Base-by-base conservation (phyloP, 2,329 filamentous ascomycete genomes). In the Tolypocladium cylindrosporum region DNA sequence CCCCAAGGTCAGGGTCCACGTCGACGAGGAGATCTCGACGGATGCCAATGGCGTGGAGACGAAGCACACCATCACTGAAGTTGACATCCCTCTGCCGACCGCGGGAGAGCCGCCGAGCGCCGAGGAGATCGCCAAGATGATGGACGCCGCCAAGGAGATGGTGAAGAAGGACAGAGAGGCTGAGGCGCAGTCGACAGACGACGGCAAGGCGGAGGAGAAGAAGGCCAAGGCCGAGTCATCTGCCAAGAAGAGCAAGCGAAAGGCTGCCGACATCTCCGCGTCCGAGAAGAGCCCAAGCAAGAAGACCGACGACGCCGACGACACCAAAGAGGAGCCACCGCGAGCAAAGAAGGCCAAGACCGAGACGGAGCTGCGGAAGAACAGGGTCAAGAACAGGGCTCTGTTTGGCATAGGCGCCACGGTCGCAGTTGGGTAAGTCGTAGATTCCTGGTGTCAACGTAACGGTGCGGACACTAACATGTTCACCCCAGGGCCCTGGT, bases 141-240 rank as follows among this genome's bases (percentile, higher is more conserved):
- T 97, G 59, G 86, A 86, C 36, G 86, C 90, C 67, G 94, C 94
- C 39, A 91, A 88, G 75, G 84, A 87, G 64, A 96, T 97, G 90
- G 92, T 97, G 6, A 82, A 88, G 61, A 85, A 86, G 60, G 82
- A 81, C 60, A 76, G 81, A 61, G 75, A 79, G 70, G 68, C 74
- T 52, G 70, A 70, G 14, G 71, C 74, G 10, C 69, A 69, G 9
- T 40, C 80, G 58, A 74, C 78, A 68, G 67, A 74, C 56, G 69
- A 69, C 7, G 68, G 74, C 9, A 69, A 69, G 13, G 70, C 68
- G 34, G 71, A 72, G 31, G 76, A 72, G 62, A 75, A 73, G 21
- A 63, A 67, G 57, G 55, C 56, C 45, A 77, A 75, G 62, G 61
- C 75, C 69, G 64, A 69, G 27, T 71, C 74, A 43, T 68, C 74